phyloP scores from a whole-genome alignment of 1,139 yeast species.

The Lodderomyces pseudojiufengensis region DNA sequence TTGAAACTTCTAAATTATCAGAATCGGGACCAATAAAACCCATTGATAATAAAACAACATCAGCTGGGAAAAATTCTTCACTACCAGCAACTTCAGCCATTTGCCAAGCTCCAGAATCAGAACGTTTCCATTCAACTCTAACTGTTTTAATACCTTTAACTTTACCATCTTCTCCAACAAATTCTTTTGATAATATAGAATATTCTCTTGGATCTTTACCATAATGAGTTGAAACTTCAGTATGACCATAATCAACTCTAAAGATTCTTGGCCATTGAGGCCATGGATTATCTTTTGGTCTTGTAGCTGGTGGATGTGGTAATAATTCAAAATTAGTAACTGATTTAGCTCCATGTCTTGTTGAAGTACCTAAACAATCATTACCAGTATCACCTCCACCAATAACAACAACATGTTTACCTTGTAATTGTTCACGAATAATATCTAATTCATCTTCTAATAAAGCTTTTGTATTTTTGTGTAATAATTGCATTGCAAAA shows the following conservation, averaged over 20 bases:
- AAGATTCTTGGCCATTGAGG: constrained; percentile 99
- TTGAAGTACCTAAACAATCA: constrained; percentile 96
- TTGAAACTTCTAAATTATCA: constrained; percentile 65
- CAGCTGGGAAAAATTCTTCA: constrained; percentile 93
- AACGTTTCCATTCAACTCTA: constrained; percentile 96
- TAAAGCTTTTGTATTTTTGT: constrained; percentile 85
- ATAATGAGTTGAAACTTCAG: constrained; percentile 90
- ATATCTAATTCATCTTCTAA: constrained; percentile 78
- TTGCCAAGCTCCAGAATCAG: constrained; percentile 97
- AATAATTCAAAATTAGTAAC: constrained; percentile 91
- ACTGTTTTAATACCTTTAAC: constrained; percentile 93
- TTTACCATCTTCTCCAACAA: constrained; percentile 89
- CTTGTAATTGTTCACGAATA: constrained; percentile 66
- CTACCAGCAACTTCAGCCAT: constrained; percentile 97
- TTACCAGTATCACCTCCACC: constrained; percentile 99
- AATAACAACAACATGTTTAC: constrained; percentile 90
- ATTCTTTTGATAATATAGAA: constrained; percentile 91
- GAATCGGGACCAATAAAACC: constrained; percentile 97
- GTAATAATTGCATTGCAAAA: constrained; percentile 91
- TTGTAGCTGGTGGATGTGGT: constrained; percentile 83
- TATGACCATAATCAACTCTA: constrained; percentile 97
- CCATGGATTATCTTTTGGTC: constrained; percentile 98
- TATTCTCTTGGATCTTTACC: constrained; percentile 98
- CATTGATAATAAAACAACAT: constrained; percentile 90
- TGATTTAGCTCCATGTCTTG: constrained; percentile 96